Conservation (phyloP, 306 rosid genomes). For the Rosa lucieae region DNA sequence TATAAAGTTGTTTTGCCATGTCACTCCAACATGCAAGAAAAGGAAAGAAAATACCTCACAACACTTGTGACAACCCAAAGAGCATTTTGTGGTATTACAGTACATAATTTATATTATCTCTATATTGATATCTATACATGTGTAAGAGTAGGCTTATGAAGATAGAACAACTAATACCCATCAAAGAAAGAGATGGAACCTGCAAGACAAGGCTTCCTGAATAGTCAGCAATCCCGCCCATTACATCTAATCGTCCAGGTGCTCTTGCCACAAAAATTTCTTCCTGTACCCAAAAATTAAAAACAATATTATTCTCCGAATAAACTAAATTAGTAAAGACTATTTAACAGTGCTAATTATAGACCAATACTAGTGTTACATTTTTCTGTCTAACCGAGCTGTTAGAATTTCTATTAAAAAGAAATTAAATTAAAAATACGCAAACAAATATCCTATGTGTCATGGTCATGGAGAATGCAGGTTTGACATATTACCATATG, state of each 20-base stretch:
- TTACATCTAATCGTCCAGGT: conserved; percentile 95
- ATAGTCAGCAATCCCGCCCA: conserved; percentile 99
- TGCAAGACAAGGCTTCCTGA: conserved; percentile 98
- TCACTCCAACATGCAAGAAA: neutral
- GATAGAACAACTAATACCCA: conserved; percentile 18
- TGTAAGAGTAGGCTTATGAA: neutral
- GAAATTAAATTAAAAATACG: neutral
- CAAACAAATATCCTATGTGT: neutral
- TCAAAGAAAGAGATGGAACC: conserved; percentile 43
- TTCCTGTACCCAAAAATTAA: conserved; percentile 46
- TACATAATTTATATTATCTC: neutral
- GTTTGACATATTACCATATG: neutral
- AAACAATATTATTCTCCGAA: neutral
- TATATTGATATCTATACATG: neutral
- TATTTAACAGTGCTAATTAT: neutral
- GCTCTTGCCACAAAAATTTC: conserved; percentile 93
- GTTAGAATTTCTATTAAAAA: neutral
- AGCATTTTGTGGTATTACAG: neutral
- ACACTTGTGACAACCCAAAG: neutral
- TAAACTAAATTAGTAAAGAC: neutral
- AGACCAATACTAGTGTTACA: neutral
- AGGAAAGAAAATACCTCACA: neutral
- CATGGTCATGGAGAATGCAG: neutral
- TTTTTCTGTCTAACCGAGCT: neutral
- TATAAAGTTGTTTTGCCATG: neutral